Base-by-base conservation (phyloP, 495 filamentous ascomycete species). In the Collariella sp. region DNA sequence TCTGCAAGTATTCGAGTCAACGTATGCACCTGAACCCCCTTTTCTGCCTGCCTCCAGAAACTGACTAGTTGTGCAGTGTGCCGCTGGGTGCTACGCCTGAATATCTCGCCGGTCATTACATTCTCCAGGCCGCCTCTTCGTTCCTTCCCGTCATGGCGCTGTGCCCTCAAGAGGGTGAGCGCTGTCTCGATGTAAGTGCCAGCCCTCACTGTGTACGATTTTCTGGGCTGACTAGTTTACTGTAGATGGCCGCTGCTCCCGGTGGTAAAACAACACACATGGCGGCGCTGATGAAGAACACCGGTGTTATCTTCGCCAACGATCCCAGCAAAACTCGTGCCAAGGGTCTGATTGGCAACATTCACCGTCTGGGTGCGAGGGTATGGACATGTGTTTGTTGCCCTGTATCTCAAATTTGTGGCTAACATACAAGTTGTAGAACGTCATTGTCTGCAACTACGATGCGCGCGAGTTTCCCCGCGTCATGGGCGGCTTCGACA, bases 81-180 rank as follows among this genome's bases (percentile, higher is more conserved):
- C 93, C 93, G 2, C 80, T 96, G n/a, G 94, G 91, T 74, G 94
- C 94, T 20, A 98, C 94, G 0, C 94, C 93, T 1, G 94, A 98
- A 66, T 97, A 97, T 70, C 79, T 98, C 10, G 90, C 94, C 2
- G 93, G 93, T 20, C 88, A 97, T 66, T 98, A 98, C 74, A 97
- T 98, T 62, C 78, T 97, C 13, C 94, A 97, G 75, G 93, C 93
- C 11, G 93, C 93, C 1, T 93, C 89, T 20, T 96, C 91, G 24
- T 98, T 98, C 77, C 80, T 98, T 24, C 93, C 93, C 60, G 91
- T 95, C 60, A 97, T 98, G 89, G 93, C 94, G 2, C 79, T 98
- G 15, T 89, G 87, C 13, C 94, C 93, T 0, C 93, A 97, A 68
- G 87, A 94, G 68, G 78, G 90, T 56, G 93, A 98, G 74, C 81